Conservation (phyloP, 1,139 yeast genomes). For the Yamadazyma atlantica region DNA sequence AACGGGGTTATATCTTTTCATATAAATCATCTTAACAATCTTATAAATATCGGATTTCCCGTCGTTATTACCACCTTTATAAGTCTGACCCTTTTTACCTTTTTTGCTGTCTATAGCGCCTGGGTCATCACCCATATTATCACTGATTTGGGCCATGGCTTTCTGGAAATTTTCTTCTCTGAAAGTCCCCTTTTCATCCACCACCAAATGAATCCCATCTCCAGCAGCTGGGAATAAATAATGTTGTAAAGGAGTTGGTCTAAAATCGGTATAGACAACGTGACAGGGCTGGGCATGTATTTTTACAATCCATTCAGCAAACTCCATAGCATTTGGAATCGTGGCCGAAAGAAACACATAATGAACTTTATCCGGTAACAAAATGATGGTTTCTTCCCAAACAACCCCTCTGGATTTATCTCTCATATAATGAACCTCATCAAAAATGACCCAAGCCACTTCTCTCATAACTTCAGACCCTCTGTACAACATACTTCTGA, state of each 20-base stretch:
- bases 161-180: constrained; percentile 97
- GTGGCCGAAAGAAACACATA: constrained; percentile 91
- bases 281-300: constrained; percentile 97
- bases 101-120: constrained; percentile 51
- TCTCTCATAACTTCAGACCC: constrained; percentile 96
- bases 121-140: constrained; percentile 83
- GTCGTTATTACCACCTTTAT: constrained; percentile 84
- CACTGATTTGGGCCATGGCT: constrained; percentile 93
- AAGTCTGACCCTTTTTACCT: constrained; percentile 82
- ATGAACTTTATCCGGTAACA: constrained; percentile 92
- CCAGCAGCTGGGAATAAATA: constrained; percentile 97
- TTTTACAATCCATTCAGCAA: constrained; percentile 97
- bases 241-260: constrained; percentile 98
- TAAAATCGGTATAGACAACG: constrained; percentile 96
- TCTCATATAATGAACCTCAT: constrained; percentile 95
- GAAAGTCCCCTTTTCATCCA: constrained; percentile 94
- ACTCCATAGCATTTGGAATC: constrained; percentile 96
- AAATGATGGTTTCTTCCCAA: constrained; percentile 97
- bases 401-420: constrained; percentile 97
- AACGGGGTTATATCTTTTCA: constrained; percentile 93
- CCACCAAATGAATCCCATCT: constrained; percentile 94
- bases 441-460: constrained; percentile 95
- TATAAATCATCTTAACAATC: constrained; percentile 96
- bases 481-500: constrained; percentile 86
- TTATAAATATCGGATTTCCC: constrained; percentile 91